Evolutionary conservation across 2,329 filamentous ascomycete genomes (phyloP).

Genomic region (Xylaria sp.): DNA sequence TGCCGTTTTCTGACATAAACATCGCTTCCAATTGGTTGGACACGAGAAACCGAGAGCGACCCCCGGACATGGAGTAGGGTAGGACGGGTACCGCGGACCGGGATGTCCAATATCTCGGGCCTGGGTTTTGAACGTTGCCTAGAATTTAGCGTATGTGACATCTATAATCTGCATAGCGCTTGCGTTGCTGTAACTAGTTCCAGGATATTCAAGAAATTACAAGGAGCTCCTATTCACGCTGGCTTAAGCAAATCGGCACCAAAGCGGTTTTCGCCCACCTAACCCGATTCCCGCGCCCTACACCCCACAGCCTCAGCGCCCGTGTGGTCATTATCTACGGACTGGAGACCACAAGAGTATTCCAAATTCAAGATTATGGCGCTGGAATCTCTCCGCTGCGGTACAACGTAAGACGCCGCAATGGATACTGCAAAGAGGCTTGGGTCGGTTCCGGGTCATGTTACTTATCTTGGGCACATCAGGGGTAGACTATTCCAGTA

Average conservation of each 20-base stretch:
- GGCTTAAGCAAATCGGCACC: constrained; percentile 1
- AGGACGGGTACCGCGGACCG: constrained; percentile 16
- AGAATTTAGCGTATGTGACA: background rate
- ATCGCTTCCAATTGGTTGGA: constrained; percentile 25
- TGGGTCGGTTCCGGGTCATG: background rate
- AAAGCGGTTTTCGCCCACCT: constrained; percentile 28
- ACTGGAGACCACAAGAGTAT: constrained; percentile 11
- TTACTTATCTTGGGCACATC: background rate
- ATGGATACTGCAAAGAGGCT: background rate
- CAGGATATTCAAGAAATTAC: constrained; percentile 17
- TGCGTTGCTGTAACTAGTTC: background rate
- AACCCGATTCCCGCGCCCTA: constrained; percentile 21
- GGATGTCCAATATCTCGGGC: constrained; percentile 7
- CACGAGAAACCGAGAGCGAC: constrained; percentile 8
- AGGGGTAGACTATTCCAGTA: background rate
- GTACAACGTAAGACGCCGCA: background rate
- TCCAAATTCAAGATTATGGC: constrained; percentile 23
- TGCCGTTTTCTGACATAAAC: constrained; percentile 28
- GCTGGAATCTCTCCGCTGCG: background rate
- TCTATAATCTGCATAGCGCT: background rate
- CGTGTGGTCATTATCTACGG: background rate
- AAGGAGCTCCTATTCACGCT: constrained; percentile 7
- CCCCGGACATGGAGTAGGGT: background rate
- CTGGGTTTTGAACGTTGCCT: constrained; percentile 24
- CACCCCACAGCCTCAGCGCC: constrained; percentile 22